These are phyloP conservation scores for Aspergillus ochraceus DNA, from an alignment of 2,329 filamentous ascomycete genomes.

Conservation along the genomic window DNA sequence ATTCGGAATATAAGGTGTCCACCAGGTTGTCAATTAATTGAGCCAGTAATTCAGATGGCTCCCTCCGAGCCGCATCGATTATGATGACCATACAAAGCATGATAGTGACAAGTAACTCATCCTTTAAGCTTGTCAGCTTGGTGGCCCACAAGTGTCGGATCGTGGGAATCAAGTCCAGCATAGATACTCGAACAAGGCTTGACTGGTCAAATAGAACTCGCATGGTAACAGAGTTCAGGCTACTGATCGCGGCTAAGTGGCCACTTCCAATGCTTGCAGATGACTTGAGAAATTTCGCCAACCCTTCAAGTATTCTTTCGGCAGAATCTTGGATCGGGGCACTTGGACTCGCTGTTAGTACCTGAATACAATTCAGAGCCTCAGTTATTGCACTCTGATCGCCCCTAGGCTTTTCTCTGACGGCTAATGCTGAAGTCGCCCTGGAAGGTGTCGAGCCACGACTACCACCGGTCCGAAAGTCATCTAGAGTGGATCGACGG, in stretches of 20 bases:
- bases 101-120: constrained; percentile 75
- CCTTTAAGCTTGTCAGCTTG: constrained; percentile 66
- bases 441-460: constrained; percentile 32
- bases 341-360: constrained; percentile 65
- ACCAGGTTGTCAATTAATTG: constrained; percentile 62
- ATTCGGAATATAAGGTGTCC: constrained; percentile 75
- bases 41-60: constrained; percentile 40
- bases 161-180: constrained; percentile 65
- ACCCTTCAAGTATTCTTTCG: constrained; percentile 55
- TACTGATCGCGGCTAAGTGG: constrained; percentile 72
- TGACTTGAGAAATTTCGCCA: constrained; percentile 63
- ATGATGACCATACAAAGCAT: constrained; percentile 65
- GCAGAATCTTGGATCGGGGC: constrained; percentile 63
- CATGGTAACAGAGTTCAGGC: constrained; percentile 70
- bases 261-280: constrained; percentile 61
- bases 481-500: constrained; percentile 28
- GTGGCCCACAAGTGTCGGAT: constrained; percentile 75
- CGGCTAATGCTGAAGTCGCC: constrained; percentile 26
- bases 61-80: constrained; percentile 40
- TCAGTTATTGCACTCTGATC: constrained; percentile 49
- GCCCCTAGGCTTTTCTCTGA: constrained; percentile 25
- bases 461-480: constrained; percentile 23
- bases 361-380: constrained; percentile 65
- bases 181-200: constrained; percentile 59
- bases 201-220: constrained; percentile 69